Evolutionary conservation across 345 rosid species (phyloP).

Genomic region (Cardamine resedifolia): DNA sequence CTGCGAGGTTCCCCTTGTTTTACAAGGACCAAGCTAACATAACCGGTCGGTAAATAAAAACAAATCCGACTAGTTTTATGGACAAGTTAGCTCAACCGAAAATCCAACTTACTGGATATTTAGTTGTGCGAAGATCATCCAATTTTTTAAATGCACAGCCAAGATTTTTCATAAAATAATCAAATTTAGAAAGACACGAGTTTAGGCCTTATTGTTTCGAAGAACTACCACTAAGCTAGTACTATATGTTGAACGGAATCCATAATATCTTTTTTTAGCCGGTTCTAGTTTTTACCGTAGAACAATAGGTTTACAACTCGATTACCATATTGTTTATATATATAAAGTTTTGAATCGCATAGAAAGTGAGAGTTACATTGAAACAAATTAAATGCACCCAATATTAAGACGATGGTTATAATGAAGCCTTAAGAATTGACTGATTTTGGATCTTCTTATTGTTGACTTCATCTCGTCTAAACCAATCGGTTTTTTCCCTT

Average conservation of each 20-base stretch:
- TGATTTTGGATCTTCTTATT: conserved; percentile 14
- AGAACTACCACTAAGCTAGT: background rate
- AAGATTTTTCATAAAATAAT: no score
- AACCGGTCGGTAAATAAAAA: background rate
- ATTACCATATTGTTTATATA: no score
- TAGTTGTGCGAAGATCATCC: background rate
- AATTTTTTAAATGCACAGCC: background rate
- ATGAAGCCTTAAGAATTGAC: conserved; percentile 5
- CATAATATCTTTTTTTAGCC: background rate
- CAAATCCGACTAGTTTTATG: background rate
- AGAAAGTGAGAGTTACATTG: background rate
- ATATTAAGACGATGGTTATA: conserved; percentile 6
- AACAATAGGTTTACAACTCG: background rate
- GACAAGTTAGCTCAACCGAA: background rate
- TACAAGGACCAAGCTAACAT: background rate
- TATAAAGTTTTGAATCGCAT: background rate
- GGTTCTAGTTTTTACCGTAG: background rate
- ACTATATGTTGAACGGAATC: background rate
- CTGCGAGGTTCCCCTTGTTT: background rate
- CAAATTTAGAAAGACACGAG: background rate
- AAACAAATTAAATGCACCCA: conserved; percentile 17
- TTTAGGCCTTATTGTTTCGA: background rate
- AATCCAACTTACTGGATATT: background rate
- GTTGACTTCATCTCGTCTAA: conserved; percentile 23
- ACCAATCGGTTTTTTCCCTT: background rate